Percentiles rank a stretch among this genome's conserved stretches.
These are phyloP conservation scores for Salix viminalis DNA, from an alignment of 345 rosid genomes.

Conservation along the genomic window DNA sequence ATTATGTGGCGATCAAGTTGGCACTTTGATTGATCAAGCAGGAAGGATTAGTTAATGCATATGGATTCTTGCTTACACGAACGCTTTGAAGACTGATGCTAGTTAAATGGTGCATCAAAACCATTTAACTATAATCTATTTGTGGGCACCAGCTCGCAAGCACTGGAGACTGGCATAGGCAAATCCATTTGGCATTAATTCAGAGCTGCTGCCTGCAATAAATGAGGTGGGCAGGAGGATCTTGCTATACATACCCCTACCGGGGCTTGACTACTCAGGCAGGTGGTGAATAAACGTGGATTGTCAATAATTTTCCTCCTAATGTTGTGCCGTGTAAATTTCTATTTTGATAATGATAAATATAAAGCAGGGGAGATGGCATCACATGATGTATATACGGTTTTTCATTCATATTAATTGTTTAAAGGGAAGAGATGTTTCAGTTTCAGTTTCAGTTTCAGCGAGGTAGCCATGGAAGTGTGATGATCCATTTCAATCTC, in stretches of 20 bases:
- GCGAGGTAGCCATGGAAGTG: neutral
- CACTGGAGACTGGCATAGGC: neutral
- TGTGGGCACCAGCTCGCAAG: neutral
- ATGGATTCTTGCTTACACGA: neutral
- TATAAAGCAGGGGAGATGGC: neutral
- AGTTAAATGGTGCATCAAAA: neutral
- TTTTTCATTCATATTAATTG: neutral
- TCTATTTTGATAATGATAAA: neutral
- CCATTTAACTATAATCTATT: neutral
- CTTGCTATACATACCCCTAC: too few relatives aligned
- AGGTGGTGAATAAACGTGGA: neutral
- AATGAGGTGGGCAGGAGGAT: neutral
- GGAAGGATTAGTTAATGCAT: constrained; percentile 1
- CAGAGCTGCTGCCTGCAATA: neutral
- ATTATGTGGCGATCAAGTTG: constrained; percentile 82
- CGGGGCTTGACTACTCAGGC: neutral
- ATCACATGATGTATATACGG: neutral
- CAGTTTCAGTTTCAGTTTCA: neutral
- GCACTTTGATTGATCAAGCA: constrained; percentile 62
- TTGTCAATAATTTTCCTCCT: neutral
- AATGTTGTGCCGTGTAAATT: neutral
- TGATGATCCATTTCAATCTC: neutral
- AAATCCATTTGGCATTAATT: neutral
- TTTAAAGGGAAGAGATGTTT: neutral
- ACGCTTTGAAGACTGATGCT: neutral